These are phyloP conservation scores for Myotisia sp. DNA, from an alignment of 2,329 filamentous ascomycete genomes.

Conservation along the genomic window DNA sequence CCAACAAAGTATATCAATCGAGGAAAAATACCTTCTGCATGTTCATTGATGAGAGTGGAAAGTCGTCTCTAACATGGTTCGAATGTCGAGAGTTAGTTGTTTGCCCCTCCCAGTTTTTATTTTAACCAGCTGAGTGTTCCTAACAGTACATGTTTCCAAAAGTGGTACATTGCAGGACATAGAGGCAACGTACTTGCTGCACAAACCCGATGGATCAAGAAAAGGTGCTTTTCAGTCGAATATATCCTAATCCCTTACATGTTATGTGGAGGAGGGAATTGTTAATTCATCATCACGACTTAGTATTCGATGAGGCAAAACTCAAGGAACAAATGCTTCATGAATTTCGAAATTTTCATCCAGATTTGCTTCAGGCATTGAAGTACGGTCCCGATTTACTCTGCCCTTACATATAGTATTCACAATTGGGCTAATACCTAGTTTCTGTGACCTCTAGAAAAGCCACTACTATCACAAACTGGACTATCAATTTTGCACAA, in stretches of 20 bases:
- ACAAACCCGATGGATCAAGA: background rate
- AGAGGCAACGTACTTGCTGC: background rate
- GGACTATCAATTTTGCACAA: background rate
- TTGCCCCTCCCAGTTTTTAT: too few relatives aligned
- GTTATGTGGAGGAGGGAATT: too few relatives aligned
- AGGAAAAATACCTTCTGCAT: background rate
- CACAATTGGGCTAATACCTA: too few relatives aligned
- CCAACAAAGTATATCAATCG: background rate
- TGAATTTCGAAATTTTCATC: background rate
- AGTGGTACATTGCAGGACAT: conserved; percentile 5
- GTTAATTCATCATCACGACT: background rate
- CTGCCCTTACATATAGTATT: too few relatives aligned
- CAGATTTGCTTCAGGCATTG: background rate
- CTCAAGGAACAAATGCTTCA: background rate
- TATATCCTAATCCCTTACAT: background rate
- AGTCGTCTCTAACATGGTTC: background rate
- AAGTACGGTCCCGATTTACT: too few relatives aligned
- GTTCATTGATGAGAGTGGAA: background rate
- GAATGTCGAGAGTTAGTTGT: too few relatives aligned
- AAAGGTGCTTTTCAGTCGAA: background rate
- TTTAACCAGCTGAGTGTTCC: too few relatives aligned
- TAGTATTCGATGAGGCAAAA: background rate
- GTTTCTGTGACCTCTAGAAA: conserved; percentile 1
- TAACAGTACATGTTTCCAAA: background rate
- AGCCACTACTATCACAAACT: background rate